Evolutionary conservation across 371 early-diverging fungal species (phyloP).

Genomic region (Mucor sp.): DNA sequence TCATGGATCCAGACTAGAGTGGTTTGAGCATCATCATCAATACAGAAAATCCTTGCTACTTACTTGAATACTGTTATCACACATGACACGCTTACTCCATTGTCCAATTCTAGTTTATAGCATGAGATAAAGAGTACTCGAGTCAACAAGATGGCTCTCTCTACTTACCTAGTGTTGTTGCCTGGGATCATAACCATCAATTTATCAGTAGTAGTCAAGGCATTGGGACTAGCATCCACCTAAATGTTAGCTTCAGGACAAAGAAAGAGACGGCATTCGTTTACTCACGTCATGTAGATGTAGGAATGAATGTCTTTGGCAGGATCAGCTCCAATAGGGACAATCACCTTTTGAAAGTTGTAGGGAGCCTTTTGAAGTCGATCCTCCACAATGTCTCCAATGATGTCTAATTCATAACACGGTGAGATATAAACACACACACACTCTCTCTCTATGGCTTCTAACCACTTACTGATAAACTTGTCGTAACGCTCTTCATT

Average conservation of each 20-base stretch:
- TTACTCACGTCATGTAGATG: conserved; percentile 46
- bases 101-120: conserved; percentile 34
- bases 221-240: conserved; percentile 36
- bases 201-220: conserved; percentile 46
- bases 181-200: conserved; percentile 43
- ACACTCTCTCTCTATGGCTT: background rate
- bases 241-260: background rate
- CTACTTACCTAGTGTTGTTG: conserved; percentile 38
- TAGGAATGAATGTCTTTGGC: conserved; percentile 34
- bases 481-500: conserved; percentile 46
- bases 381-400: conserved; percentile 42
- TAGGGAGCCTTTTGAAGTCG: conserved; percentile 31
- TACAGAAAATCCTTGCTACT: background rate
- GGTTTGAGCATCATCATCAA: background rate
- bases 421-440: background rate
- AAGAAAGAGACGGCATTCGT: too few species aligned
- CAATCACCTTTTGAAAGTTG: conserved; percentile 29
- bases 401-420: conserved; percentile 27
- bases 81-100: conserved; percentile 49
- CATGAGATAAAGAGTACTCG: background rate
- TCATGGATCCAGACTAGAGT: conserved; percentile 44
- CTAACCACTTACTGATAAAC: conserved; percentile 32
- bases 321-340: conserved; percentile 41
- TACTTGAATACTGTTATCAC: conserved; percentile 47
- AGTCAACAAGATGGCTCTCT: background rate